phyloP scores from a whole-genome alignment of 495 filamentous ascomycete species.

The Hypomontagnella submonticulosa region DNA sequence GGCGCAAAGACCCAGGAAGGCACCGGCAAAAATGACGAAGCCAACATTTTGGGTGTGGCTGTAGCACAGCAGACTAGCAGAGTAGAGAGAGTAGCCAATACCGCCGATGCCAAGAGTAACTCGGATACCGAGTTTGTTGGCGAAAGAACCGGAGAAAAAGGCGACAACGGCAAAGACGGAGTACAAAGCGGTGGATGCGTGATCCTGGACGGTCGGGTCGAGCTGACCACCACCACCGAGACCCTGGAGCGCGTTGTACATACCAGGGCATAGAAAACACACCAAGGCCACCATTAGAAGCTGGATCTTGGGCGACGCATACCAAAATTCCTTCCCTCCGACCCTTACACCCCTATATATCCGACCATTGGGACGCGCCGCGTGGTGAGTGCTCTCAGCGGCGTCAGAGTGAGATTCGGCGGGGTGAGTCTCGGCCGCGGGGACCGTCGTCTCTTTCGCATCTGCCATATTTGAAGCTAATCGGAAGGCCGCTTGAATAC shows the following conservation, averaged over 20 bases:
- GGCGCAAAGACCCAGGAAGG: constrained; percentile 80
- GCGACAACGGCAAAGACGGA: constrained; percentile 86
- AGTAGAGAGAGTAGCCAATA: constrained; percentile 87
- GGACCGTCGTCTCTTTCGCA: constrained; percentile 18
- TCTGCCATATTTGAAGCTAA: constrained; percentile 32
- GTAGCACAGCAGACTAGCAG: constrained; percentile 80
- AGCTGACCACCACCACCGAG: constrained; percentile 80
- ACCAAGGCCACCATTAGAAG: constrained; percentile 81
- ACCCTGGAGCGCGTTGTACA: constrained; percentile 81
- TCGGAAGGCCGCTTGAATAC: constrained; percentile 2
- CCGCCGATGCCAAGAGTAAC: constrained; percentile 81
- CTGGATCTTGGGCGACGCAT: constrained; percentile 80
- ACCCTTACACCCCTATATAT: constrained; percentile 75
- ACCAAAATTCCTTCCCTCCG: constrained; percentile 69
- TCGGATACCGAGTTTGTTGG: constrained; percentile 79
- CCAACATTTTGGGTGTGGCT: constrained; percentile 81
- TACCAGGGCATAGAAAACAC: constrained; percentile 90
- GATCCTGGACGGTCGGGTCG: constrained; percentile 70
- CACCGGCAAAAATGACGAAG: constrained; percentile 81
- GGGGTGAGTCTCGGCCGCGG: constrained; percentile 13
- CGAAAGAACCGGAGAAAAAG: constrained; percentile 85
- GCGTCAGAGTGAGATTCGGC: constrained; percentile 19
- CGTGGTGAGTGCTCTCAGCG: constrained; percentile 20
- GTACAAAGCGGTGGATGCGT: constrained; percentile 67
- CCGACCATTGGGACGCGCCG: constrained; percentile 62